phyloP scores from a whole-genome alignment of 176 grass and related monocot species.

The Triticum turgidum region DNA sequence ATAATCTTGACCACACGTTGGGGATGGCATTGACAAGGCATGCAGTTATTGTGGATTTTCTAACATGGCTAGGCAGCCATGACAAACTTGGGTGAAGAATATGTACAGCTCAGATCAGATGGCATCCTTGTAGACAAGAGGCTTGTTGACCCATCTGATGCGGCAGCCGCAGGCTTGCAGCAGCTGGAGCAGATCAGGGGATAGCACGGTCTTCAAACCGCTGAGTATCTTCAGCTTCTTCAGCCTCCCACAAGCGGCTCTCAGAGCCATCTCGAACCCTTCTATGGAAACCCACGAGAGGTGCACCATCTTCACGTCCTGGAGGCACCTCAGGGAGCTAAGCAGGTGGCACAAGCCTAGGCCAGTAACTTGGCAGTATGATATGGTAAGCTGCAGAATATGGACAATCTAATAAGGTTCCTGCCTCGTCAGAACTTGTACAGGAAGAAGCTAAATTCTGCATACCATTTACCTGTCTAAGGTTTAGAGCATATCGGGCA shows the following conservation, averaged over 20 bases:
- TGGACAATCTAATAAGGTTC: constrained; percentile 10
- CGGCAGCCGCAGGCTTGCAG: constrained; percentile 70
- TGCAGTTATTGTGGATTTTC: constrained; percentile 16
- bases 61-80: neutral
- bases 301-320: constrained; percentile 95
- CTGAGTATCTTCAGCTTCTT: constrained; percentile 95
- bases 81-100: neutral
- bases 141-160: constrained; percentile 91
- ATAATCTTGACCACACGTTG: constrained; percentile 2
- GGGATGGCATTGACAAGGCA: neutral
- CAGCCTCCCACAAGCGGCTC: constrained; percentile 66
- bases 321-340: constrained; percentile 77
- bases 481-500: constrained; percentile 71
- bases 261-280: constrained; percentile 74
- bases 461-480: constrained; percentile 71
- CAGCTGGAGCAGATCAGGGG: constrained; percentile 67
- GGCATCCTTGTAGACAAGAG: constrained; percentile 65
- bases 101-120: neutral
- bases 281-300: constrained; percentile 71
- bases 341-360: constrained; percentile 75
- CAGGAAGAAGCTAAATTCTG: neutral
- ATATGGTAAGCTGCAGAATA: constrained; percentile 87
- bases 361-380: constrained; percentile 85
- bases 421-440: neutral
- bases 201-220: constrained; percentile 55